These are phyloP conservation scores for Vitis hybrid DNA, from an alignment of 177 flowering plant genomes.

Conservation along the genomic window DNA sequence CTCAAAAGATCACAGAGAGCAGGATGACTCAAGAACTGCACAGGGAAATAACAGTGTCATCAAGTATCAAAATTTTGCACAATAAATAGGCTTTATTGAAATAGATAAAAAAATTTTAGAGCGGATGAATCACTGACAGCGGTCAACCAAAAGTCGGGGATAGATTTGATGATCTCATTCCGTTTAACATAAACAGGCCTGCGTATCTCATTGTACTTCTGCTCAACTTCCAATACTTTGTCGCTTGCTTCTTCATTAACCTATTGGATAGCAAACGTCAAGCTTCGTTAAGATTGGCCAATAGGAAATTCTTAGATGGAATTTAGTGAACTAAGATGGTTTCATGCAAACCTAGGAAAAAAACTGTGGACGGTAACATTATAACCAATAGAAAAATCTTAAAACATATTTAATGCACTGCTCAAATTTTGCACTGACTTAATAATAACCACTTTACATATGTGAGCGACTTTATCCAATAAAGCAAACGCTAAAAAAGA, in stretches of 20 bases:
- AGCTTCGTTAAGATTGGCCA: not conserved
- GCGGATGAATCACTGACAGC: conserved; percentile 22
- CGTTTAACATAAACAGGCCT: conserved; percentile 34
- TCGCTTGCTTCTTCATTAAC: conserved; percentile 55
- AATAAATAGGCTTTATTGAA: not conserved
- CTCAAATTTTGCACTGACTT: no score
- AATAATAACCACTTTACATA: no score
- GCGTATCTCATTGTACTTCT: conserved; percentile 64
- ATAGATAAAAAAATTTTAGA: not conserved
- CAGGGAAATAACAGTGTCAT: not conserved
- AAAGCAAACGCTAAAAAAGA: no score
- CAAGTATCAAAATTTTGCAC: not conserved
- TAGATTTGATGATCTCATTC: conserved; percentile 31
- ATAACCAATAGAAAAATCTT: not conserved
- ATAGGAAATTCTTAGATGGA: not conserved
- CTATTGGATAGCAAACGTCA: conserved; percentile 8
- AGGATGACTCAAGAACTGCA: conserved; percentile 40
- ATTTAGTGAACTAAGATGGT: not conserved
- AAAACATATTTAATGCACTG: not conserved
- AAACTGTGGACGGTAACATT: no score
- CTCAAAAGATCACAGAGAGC: conserved; percentile 28
- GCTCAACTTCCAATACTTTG: conserved; percentile 70
- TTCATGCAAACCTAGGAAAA: no score
- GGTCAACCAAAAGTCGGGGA: conserved; percentile 37
- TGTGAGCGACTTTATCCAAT: no score